Conservation (phyloP, 805 yeast species). For the Saccharomycopsis capsularis region DNA sequence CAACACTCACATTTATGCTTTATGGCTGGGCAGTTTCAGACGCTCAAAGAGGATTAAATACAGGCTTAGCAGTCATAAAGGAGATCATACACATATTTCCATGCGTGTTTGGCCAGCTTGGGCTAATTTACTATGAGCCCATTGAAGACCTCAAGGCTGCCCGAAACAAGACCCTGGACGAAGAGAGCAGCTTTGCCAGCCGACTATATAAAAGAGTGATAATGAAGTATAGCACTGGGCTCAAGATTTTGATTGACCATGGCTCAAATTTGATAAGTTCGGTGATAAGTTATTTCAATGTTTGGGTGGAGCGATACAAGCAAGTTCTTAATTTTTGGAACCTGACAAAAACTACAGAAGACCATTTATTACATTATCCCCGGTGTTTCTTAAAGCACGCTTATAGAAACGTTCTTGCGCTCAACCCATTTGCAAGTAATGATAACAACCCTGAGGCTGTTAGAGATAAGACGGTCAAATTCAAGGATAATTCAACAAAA, state of each 20-base stretch:
- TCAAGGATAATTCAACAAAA: too few relatives aligned
- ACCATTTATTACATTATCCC: constrained; percentile 8
- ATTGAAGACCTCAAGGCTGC: constrained; percentile 7
- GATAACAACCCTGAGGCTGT: too few relatives aligned
- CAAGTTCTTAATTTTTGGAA: constrained; percentile 15
- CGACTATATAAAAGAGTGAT: constrained; percentile 5
- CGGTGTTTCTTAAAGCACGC: constrained; percentile 5
- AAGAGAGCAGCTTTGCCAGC: not conserved
- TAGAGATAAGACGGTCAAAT: too few relatives aligned
- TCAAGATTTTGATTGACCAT: constrained; percentile 11
- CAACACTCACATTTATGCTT: constrained; percentile 4
- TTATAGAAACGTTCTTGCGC: too few relatives aligned
- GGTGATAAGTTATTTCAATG: not conserved
- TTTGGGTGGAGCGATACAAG: constrained; percentile 5
- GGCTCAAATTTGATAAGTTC: not conserved
- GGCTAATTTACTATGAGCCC: constrained; percentile 16
- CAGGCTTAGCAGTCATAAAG: not conserved
- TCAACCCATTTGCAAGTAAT: too few relatives aligned
- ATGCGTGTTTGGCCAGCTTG: constrained; percentile 20
- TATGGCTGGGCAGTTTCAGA: constrained; percentile 15
- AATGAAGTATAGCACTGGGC: constrained; percentile 12
- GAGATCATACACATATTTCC: constrained; percentile 21
- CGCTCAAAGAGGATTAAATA: not conserved
- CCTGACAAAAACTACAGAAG: constrained; percentile 4
- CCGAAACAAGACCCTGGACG: not conserved